These are phyloP conservation scores for Nakataea oryzae DNA, from an alignment of 2,329 filamentous ascomycete genomes.

Conservation along the genomic window DNA sequence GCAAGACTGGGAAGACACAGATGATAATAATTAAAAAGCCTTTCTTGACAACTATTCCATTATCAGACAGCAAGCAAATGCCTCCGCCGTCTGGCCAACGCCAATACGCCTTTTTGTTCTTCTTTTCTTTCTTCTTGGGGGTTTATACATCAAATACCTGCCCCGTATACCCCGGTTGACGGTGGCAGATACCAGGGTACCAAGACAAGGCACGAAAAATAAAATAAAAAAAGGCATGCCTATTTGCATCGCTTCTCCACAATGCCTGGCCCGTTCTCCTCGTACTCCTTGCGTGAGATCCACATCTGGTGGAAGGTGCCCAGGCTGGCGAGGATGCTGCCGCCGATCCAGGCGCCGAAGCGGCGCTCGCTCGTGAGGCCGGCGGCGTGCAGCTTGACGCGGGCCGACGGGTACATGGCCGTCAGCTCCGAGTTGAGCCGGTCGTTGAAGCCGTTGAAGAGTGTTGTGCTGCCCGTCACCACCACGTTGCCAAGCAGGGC, in stretches of 20 bases:
- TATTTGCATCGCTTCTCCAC: slow-evolving; percentile 96
- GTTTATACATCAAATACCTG: neutral
- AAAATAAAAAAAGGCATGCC: neutral
- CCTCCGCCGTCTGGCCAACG: neutral
- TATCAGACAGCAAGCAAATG: too few species aligned
- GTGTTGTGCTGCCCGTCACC: slow-evolving; percentile 76
- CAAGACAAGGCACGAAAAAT: neutral
- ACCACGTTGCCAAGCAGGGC: slow-evolving; percentile 83
- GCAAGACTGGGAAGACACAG: neutral
- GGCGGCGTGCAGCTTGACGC: slow-evolving; percentile 81
- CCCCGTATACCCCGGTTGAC: too few species aligned
- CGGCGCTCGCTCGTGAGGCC: slow-evolving; percentile 78
- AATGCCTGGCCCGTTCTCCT: slow-evolving; percentile 82
- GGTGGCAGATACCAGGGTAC: too few species aligned
- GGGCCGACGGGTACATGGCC: slow-evolving; percentile 70
- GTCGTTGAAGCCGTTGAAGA: slow-evolving; percentile 88
- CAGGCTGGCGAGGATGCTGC: slow-evolving; percentile 80
- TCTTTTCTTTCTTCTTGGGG: too few species aligned
- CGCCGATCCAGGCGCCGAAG: slow-evolving; percentile 66
- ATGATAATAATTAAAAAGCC: neutral
- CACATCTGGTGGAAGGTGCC: slow-evolving; percentile 99
- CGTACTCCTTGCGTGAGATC: slow-evolving; percentile 96
- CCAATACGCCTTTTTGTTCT: neutral
- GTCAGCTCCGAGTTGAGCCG: slow-evolving; percentile 77
- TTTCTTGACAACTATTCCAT: neutral